These are phyloP conservation scores for Acer saccharum DNA, from an alignment of 345 rosid species.

Conservation along the genomic window DNA sequence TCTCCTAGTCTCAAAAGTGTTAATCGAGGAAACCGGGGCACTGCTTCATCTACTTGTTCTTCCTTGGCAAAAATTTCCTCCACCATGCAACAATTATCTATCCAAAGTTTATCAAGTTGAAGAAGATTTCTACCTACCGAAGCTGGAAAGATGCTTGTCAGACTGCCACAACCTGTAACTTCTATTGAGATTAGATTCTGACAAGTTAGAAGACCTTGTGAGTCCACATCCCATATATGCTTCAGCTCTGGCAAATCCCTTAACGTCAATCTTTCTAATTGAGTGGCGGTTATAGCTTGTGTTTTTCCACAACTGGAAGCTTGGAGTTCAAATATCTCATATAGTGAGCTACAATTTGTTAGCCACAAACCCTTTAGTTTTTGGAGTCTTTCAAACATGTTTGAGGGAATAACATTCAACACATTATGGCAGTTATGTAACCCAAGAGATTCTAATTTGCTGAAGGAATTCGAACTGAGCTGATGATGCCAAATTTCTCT, in stretches of 20 bases:
- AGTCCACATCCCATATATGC: not conserved
- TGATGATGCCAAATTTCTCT: constrained; percentile 3
- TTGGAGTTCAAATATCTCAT: not conserved
- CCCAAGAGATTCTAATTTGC: not conserved
- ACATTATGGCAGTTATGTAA: not conserved
- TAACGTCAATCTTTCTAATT: not conserved
- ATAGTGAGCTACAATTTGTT: not conserved
- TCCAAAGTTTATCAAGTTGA: not conserved
- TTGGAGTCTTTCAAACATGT: not conserved
- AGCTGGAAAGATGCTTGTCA: not conserved
- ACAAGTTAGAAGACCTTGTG: not conserved
- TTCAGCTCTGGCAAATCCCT: not conserved
- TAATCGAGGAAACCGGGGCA: constrained; percentile 13
- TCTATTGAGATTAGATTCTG: not conserved
- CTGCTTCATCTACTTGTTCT: not conserved
- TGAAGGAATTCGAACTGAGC: not conserved
- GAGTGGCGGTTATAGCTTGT: not conserved
- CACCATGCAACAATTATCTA: not conserved
- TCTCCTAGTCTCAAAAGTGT: not conserved
- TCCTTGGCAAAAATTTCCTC: not conserved
- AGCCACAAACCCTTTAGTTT: not conserved
- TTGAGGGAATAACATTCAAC: not conserved
- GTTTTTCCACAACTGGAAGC: not conserved
- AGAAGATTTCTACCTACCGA: not conserved
- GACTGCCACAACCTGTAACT: not conserved